These are phyloP conservation scores for Mycosphaerella arachidis DNA, from an alignment of 2,329 filamentous ascomycete species.

Conservation along the genomic window DNA sequence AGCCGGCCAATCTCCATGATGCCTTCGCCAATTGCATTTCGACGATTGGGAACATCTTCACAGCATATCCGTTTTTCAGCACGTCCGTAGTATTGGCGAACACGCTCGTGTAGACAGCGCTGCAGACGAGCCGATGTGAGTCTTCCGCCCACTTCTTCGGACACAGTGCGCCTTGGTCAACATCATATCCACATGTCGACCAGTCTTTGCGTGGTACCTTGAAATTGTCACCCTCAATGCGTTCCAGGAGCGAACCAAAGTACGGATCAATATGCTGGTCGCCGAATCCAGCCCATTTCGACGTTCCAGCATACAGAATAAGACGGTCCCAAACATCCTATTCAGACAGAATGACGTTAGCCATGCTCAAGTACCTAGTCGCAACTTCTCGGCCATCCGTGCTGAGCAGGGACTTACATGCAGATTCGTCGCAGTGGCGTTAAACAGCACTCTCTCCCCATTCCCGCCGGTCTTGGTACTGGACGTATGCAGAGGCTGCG, in stretches of 20 bases:
- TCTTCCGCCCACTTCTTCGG: slow-evolving; percentile 37
- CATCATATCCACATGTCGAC: slow-evolving; percentile 28
- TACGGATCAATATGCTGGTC: slow-evolving; percentile 35
- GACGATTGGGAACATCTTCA: slow-evolving; percentile 37
- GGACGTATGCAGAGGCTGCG: slow-evolving; percentile 41
- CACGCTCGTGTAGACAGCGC: slow-evolving; percentile 35
- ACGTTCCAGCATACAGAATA: slow-evolving; percentile 37
- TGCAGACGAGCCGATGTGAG: slow-evolving; percentile 38
- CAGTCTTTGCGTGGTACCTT: slow-evolving; percentile 35
- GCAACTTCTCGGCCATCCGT: too few species aligned
- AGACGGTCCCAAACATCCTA: slow-evolving; percentile 38
- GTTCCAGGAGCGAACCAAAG: slow-evolving; percentile 33
- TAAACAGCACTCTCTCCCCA: slow-evolving; percentile 36
- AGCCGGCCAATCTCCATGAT: slow-evolving; percentile 36
- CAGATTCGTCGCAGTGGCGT: slow-evolving; percentile 31
- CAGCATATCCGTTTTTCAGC: slow-evolving; percentile 35
- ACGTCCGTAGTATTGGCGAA: slow-evolving; percentile 33
- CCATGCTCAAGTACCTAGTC: too few species aligned
- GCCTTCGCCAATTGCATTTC: slow-evolving; percentile 41
- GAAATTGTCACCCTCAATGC: slow-evolving; percentile 35
- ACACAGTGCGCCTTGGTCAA: slow-evolving; percentile 22
- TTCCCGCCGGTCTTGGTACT: slow-evolving; percentile 38
- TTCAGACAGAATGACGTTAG: too few species aligned
- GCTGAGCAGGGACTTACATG: slow-evolving; percentile 18
- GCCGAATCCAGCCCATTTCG: slow-evolving; percentile 32